Conservation (phyloP, 495 filamentous ascomycete genomes). For the Echria macrotheca region DNA sequence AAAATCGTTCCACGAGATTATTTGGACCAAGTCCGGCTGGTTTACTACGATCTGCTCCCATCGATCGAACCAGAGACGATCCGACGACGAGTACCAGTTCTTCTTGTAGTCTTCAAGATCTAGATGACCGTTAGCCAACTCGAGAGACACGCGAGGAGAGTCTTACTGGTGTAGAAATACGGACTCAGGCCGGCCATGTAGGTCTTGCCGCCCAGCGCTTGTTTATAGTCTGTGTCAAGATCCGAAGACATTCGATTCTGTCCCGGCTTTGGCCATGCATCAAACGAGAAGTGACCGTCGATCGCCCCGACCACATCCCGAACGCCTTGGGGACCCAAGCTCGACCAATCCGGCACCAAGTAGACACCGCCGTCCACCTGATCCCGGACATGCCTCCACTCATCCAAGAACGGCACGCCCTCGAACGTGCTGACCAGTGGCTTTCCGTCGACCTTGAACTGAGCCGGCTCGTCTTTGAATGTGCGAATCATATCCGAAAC, state of each 20-base stretch:
- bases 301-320: conserved; percentile 33
- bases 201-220: conserved; percentile 36
- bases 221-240: neutral
- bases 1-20: conserved; percentile 34
- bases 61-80: conserved; percentile 62
- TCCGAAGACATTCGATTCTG: neutral
- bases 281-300: conserved; percentile 55
- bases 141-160: no score
- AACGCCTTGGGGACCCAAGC: conserved; percentile 43
- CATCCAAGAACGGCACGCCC: conserved; percentile 42
- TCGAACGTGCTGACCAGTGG: conserved; percentile 58
- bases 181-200: conserved; percentile 72
- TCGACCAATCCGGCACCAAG: conserved; percentile 58
- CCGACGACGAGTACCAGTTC: conserved; percentile 63
- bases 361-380: conserved; percentile 36
- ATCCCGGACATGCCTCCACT: conserved; percentile 49
- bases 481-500: conserved; percentile 49
- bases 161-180: conserved; percentile 55
- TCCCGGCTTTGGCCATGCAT: conserved; percentile 52
- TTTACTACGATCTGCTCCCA: conserved; percentile 58
- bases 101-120: conserved; percentile 34
- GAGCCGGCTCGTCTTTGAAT: conserved; percentile 41
- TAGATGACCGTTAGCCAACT: neutral
- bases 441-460: conserved; percentile 48
- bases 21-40: conserved; percentile 22